These are phyloP conservation scores for Metschnikowia kofuensis DNA, from an alignment of 805 yeast species.

Conservation along the genomic window DNA sequence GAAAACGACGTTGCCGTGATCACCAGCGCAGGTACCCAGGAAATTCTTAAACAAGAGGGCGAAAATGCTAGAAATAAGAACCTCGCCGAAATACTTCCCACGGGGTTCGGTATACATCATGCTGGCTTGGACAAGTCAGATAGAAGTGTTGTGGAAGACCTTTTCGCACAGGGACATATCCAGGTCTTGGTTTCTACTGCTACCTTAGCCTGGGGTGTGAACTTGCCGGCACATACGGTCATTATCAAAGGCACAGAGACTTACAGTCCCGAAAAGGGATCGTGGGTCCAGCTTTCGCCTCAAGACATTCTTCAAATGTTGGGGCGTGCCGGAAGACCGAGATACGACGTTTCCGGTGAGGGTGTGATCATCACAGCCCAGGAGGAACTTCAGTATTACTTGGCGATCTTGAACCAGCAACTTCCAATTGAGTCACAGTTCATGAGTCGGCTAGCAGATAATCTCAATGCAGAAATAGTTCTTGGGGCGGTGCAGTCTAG, in stretches of 20 bases:
- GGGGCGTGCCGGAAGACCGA: slow-evolving; percentile 98
- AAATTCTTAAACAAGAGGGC: slow-evolving; percentile 63
- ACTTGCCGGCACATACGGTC: slow-evolving; percentile 76
- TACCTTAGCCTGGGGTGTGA: slow-evolving; percentile 88
- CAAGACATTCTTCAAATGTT: slow-evolving; percentile 95
- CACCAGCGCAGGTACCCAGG: slow-evolving; percentile 52
- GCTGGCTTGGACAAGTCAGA: slow-evolving; percentile 80
- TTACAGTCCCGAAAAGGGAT: slow-evolving; percentile 85
- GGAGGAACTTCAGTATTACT: slow-evolving; percentile 79
- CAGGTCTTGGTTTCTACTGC: slow-evolving; percentile 77
- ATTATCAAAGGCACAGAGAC: slow-evolving; percentile 91
- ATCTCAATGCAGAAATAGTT: slow-evolving; percentile 82
- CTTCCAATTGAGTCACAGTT: slow-evolving; percentile 90
- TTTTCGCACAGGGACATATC: slow-evolving; percentile 85
- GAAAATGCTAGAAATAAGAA: slow-evolving; percentile 51
- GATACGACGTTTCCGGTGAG: slow-evolving; percentile 88
- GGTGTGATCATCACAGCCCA: slow-evolving; percentile 91
- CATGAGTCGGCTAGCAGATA: slow-evolving; percentile 66
- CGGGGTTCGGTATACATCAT: slow-evolving; percentile 87
- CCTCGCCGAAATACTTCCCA: slow-evolving; percentile 56
- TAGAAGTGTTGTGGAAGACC: slow-evolving; percentile 74
- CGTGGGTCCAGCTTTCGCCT: slow-evolving; percentile 89
- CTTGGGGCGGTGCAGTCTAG: slow-evolving; percentile 60
- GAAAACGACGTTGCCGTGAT: slow-evolving; percentile 35
- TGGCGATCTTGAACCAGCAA: slow-evolving; percentile 88